phyloP scores from a whole-genome alignment of 1,284 basidiomycete species.

The Xanthoconium separans region DNA sequence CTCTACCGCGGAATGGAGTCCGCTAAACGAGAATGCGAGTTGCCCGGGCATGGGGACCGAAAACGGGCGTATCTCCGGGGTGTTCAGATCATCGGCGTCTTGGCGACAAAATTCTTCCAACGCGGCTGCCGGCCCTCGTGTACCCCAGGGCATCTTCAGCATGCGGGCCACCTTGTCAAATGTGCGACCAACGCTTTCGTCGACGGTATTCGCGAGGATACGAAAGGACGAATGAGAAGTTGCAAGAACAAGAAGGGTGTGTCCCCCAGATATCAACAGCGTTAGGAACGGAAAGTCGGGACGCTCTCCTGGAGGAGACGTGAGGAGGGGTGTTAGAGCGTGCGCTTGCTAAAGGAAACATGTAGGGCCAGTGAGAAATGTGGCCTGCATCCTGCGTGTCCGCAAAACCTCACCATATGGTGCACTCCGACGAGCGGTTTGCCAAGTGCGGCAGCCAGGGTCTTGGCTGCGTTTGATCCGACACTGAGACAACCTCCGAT shows the following conservation, averaged over 20 bases:
- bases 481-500: conserved; percentile 81
- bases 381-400: not conserved
- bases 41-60: conserved; percentile 54
- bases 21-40: conserved; percentile 76
- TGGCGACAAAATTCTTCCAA: conserved; percentile 66
- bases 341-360: conserved; percentile 78
- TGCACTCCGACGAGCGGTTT: conserved; percentile 89
- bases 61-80: conserved; percentile 40
- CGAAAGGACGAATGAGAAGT: conserved; percentile 56
- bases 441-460: conserved; percentile 70
- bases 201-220: conserved; percentile 74
- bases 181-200: conserved; percentile 75
- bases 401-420: conserved; percentile 73
- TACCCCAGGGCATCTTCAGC: conserved; percentile 63
- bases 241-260: conserved; percentile 84
- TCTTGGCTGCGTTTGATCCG: conserved; percentile 76
- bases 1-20: conserved; percentile 66
- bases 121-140: conserved; percentile 68
- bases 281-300: conserved; percentile 86
- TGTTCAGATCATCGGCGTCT: conserved; percentile 28
- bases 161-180: conserved; percentile 81
- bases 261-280: conserved; percentile 87
- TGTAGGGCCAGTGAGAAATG: not conserved
- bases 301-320: conserved; percentile 42
- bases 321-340: conserved; percentile 82